phyloP scores from a whole-genome alignment of 306 rosid genomes.

The Crotalaria pallida region DNA sequence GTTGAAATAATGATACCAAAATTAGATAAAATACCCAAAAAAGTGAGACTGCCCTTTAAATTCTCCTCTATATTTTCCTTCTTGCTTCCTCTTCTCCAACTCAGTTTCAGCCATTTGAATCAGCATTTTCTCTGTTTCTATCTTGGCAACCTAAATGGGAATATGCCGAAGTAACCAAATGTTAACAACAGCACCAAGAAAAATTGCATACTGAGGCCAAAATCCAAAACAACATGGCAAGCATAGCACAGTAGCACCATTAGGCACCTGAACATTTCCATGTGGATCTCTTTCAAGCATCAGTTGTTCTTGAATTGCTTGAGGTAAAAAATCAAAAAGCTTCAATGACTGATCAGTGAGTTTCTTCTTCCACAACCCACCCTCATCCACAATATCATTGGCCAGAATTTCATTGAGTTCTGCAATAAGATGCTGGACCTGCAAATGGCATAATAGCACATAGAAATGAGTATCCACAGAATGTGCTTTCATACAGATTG shows the following conservation, averaged over 20 bases:
- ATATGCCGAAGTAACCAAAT: not conserved
- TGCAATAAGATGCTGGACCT: constrained; percentile 94
- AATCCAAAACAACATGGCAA: constrained; percentile 2
- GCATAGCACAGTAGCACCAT: constrained; percentile 13
- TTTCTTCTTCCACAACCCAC: constrained; percentile 88
- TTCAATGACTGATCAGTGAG: constrained; percentile 70
- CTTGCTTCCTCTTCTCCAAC: constrained; percentile 79
- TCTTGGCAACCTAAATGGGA: constrained; percentile 76
- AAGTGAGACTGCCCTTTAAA: constrained; percentile 94
- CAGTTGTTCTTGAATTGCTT: constrained; percentile 96
- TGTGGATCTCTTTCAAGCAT: constrained; percentile 99
- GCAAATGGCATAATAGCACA: constrained; percentile 29
- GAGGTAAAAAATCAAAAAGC: constrained; percentile 89
- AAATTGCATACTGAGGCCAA: not conserved
- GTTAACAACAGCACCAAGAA: not conserved
- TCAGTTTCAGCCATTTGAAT: constrained; percentile 97
- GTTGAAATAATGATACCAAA: not conserved
- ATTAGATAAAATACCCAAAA: constrained; percentile 65
- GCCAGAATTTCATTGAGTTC: constrained; percentile 95
- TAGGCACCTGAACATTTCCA: constrained; percentile 93
- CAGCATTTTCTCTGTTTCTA: constrained; percentile 99
- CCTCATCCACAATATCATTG: constrained; percentile 74
- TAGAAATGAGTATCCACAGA: constrained; percentile 6
- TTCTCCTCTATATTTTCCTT: constrained; percentile 53
- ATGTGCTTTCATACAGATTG: not conserved